phyloP scores from a whole-genome alignment of 2,329 filamentous ascomycete genomes.

The Fusarium cyanostomum region DNA sequence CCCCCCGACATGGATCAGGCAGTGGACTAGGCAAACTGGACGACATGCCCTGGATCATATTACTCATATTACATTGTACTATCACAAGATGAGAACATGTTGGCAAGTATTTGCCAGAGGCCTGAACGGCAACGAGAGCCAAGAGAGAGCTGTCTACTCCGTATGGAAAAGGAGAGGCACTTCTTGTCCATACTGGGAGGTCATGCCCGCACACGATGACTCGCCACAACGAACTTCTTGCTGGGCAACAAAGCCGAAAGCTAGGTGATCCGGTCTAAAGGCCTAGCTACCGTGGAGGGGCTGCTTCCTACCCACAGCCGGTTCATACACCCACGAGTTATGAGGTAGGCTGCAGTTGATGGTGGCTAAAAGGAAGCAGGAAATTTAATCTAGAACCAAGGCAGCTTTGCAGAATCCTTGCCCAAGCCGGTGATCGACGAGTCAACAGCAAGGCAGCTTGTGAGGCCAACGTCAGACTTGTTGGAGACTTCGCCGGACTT shows the following conservation, averaged over 20 bases:
- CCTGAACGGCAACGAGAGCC: neutral
- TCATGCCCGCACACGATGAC: conserved; percentile 6
- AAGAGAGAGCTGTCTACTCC: neutral
- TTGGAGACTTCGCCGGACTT: neutral
- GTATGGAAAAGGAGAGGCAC: neutral
- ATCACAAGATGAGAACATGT: neutral
- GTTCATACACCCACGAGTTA: conserved; percentile 5
- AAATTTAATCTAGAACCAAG: conserved; percentile 6
- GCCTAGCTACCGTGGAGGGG: no score
- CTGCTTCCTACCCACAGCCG: neutral
- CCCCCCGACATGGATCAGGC: neutral
- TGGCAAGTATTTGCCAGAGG: neutral
- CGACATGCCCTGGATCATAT: neutral
- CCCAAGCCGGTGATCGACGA: conserved; percentile 17
- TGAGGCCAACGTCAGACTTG: conserved; percentile 12
- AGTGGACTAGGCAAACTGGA: neutral
- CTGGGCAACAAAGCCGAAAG: conserved; percentile 1
- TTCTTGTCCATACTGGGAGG: neutral
- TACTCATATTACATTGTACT: conserved; percentile 6
- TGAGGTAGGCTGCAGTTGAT: conserved; percentile 17
- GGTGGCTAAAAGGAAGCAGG: conserved; percentile 2
- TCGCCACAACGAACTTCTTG: conserved; percentile 7
- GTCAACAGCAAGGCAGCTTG: conserved; percentile 24
- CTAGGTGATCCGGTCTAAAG: conserved; percentile 6
- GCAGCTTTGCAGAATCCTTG: conserved; percentile 17